These are phyloP conservation scores for Trichoderma lentiforme DNA, from an alignment of 2,329 filamentous ascomycete genomes.

Conservation along the genomic window DNA sequence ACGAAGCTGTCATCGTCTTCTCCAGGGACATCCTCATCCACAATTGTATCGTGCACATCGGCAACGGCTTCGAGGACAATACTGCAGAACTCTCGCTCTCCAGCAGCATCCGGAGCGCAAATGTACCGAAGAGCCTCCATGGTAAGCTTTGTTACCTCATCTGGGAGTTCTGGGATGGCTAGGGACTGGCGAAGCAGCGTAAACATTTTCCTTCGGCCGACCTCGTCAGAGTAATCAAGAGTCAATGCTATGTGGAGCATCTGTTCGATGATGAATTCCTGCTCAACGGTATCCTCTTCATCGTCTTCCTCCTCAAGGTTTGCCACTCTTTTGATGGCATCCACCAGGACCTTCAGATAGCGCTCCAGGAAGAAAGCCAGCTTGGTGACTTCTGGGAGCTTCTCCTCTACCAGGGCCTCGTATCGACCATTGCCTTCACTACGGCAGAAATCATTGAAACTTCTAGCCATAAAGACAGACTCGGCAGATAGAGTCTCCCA, in stretches of 20 bases:
- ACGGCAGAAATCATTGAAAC: conserved; percentile 91
- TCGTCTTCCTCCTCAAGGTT: conserved; percentile 61
- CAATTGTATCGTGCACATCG: conserved; percentile 93
- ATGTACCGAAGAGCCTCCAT: conserved; percentile 79
- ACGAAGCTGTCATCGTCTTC: conserved; percentile 76
- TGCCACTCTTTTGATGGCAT: conserved; percentile 57
- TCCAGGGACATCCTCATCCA: conserved; percentile 53
- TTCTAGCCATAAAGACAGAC: conserved; percentile 83
- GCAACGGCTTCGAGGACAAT: conserved; percentile 90
- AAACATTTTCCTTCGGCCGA: conserved; percentile 94
- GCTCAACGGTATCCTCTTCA: conserved; percentile 80
- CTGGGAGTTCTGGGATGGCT: conserved; percentile 81
- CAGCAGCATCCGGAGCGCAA: conserved; percentile 69
- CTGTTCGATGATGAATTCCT: conserved; percentile 95
- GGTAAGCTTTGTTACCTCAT: conserved; percentile 86
- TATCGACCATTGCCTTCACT: conserved; percentile 70
- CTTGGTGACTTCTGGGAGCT: conserved; percentile 90
- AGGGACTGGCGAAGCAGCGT: conserved; percentile 80
- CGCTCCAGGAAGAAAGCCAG: conserved; percentile 83
- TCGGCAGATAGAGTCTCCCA: conserved; percentile 82
- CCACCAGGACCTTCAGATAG: conserved; percentile 68
- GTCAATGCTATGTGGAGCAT: conserved; percentile 87
- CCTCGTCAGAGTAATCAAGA: conserved; percentile 96
- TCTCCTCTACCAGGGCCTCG: conserved; percentile 78
- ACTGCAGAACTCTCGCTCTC: conserved; percentile 79